Conservation (phyloP, 768 basidiomycete species). For the Leccinum fibrillosum region DNA sequence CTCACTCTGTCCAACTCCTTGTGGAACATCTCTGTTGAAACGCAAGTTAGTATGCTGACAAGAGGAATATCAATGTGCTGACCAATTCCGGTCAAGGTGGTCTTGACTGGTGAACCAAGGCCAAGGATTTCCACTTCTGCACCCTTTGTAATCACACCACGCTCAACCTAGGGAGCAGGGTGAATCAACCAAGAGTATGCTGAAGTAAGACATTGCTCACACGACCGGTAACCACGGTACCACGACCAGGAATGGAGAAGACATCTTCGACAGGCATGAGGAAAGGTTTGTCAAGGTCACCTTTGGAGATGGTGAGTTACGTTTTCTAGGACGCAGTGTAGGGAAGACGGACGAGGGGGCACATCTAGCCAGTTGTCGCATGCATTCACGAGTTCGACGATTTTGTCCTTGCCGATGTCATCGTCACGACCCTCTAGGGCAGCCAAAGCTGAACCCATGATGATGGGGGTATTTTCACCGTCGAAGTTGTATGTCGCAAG, state of each 20-base stretch:
- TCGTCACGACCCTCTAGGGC: slow-evolving; percentile 86
- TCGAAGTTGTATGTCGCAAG: slow-evolving; percentile 91
- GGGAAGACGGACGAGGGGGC: slow-evolving; percentile 66
- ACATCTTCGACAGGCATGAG: slow-evolving; percentile 94
- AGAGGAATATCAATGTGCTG: not conserved
- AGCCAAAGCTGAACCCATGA: slow-evolving; percentile 96
- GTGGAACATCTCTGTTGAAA: slow-evolving; percentile 91
- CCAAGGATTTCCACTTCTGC: slow-evolving; percentile 93
- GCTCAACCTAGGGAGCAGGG: slow-evolving; percentile 65
- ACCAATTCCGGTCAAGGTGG: slow-evolving; percentile 94
- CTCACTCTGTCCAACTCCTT: slow-evolving; percentile 92
- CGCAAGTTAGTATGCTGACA: slow-evolving; percentile 2
- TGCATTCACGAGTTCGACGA: slow-evolving; percentile 76
- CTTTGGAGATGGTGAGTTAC: slow-evolving; percentile 35
- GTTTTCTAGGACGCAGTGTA: not conserved
- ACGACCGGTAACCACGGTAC: slow-evolving; percentile 94
- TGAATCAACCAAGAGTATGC: not conserved
- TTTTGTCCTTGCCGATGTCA: slow-evolving; percentile 76
- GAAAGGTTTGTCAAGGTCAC: slow-evolving; percentile 98
- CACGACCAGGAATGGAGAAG: slow-evolving; percentile 97
- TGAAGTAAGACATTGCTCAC: slow-evolving; percentile 40
- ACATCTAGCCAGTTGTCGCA: slow-evolving; percentile 96
- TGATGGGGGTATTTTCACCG: slow-evolving; percentile 95
- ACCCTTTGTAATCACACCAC: slow-evolving; percentile 88
- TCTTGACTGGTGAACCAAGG: slow-evolving; percentile 77